Base-by-base conservation (phyloP, 78 protist genomes). In the Chrysochromulina tobinii region DNA sequence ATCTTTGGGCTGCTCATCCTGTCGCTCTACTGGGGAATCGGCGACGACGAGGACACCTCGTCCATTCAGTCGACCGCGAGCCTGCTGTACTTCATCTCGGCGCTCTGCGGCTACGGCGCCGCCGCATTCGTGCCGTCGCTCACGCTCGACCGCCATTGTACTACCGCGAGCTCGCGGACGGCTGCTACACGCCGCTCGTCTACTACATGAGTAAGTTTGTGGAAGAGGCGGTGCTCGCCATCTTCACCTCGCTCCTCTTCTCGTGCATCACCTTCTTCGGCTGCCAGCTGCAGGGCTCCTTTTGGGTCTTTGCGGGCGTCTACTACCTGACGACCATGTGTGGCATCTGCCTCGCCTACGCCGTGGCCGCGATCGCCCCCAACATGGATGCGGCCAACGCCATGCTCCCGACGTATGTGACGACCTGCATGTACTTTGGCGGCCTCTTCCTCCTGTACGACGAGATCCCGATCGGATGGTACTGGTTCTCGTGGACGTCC, bases 91-190 rank as follows among this genome's bases (percentile, higher is more conserved):
- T 87, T 87, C 54, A 48, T 87, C 57, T 3, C 21, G 72, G 90
- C 90, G 75, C 50, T 87, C 23, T 67, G 66, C 61, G 90, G 90
- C 51, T 87, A 87, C 73, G 90, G 90, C 73, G 90, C 90, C 81
- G 90, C 90, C 21, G 53, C 90, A 8, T 64, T 87, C 20, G 72
- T 66, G 21, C 90, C 90, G 21, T 87, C 90, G 48, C 90, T 87
- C 50, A 66, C 61, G 7, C 73, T 87, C 79, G 90, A 87, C 54
- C 67, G 73, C 90, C 90, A 2, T 79, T 87, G 9, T 87, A 66
- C 54, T 87, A 87, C 90, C 75, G 90, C 18, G 90, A 87, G 58
- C 6, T n/a, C 57, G 38, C 58, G 81, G 90, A 87, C 21, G 90
- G 90, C n/a, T 48, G 12, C 79, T 87, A 87, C 54, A 1, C 4